These are phyloP conservation scores for Piloderma croceum DNA, from an alignment of 768 basidiomycete genomes.

Conservation along the genomic window DNA sequence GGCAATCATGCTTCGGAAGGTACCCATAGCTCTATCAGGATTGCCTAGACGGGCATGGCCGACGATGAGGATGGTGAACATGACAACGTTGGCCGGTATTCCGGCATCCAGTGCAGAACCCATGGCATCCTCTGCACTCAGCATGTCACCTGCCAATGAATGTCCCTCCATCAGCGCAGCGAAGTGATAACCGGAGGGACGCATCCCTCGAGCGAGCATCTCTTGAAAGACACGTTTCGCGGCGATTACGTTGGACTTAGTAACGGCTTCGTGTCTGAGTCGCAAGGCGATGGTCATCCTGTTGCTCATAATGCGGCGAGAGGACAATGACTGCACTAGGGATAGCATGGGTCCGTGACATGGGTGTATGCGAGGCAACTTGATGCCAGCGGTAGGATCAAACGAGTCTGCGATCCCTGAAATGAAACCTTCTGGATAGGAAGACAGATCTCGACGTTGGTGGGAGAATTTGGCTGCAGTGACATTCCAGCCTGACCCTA, in stretches of 20 bases:
- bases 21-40: slow-evolving; percentile 44
- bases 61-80: slow-evolving; percentile 74
- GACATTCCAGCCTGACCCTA: slow-evolving; percentile 43
- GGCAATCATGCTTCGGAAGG: slow-evolving; percentile 60
- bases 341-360: slow-evolving; percentile 32
- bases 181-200: slow-evolving; percentile 69
- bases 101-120: slow-evolving; percentile 43
- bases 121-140: slow-evolving; percentile 52
- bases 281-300: slow-evolving; percentile 53
- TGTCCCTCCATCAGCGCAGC: slow-evolving; percentile 76
- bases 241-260: slow-evolving; percentile 43
- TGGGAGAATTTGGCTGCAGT: slow-evolving; percentile 35
- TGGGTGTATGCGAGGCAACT: slow-evolving; percentile 25
- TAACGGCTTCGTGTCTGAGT: slow-evolving; percentile 55
- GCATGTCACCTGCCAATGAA: slow-evolving; percentile 50
- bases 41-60: slow-evolving; percentile 61
- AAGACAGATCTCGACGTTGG: slow-evolving; percentile 17
- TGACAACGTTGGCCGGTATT: slow-evolving; percentile 52
- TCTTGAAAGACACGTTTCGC: slow-evolving; percentile 51
- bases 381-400: slow-evolving; percentile 47
- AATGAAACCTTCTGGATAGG: slow-evolving; percentile 5
- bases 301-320: slow-evolving; percentile 49
- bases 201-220: slow-evolving; percentile 64
- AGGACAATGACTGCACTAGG: slow-evolving; percentile 40
- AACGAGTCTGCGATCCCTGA: slow-evolving; percentile 28